These are phyloP conservation scores for Zygosaccharomyces lentus DNA, from an alignment of 805 yeast genomes.

Conservation along the genomic window DNA sequence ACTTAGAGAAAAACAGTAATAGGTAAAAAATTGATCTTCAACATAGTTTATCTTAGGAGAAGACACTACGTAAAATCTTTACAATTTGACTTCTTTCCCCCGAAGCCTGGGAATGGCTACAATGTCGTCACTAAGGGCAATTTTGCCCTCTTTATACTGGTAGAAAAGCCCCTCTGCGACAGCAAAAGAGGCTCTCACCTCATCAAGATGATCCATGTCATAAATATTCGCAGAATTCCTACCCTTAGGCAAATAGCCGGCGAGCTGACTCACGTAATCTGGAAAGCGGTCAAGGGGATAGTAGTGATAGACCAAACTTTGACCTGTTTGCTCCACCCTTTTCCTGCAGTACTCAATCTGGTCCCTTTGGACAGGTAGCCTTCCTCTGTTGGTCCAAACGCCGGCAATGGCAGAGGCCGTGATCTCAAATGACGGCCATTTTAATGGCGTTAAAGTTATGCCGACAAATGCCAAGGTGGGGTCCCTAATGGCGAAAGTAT, in stretches of 20 bases:
- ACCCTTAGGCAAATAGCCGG: conserved; percentile 11
- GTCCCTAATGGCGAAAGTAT: conserved; percentile 42
- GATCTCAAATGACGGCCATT: conserved; percentile 49
- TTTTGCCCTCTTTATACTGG: conserved; percentile 10
- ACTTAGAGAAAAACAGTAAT: too few species aligned
- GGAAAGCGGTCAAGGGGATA: conserved; percentile 26
- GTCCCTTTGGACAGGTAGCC: conserved; percentile 40
- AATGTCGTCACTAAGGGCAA: conserved; percentile 4
- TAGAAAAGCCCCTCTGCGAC: conserved; percentile 18
- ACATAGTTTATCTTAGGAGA: too few species aligned
- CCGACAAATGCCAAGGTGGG: conserved; percentile 47
- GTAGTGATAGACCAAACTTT: conserved; percentile 35
- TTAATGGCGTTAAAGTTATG: conserved; percentile 38
- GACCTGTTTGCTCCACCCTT: conserved; percentile 23
- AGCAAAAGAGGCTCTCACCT: conserved; percentile 8
- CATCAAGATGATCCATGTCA: conserved; percentile 14
- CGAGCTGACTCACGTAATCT: conserved; percentile 7
- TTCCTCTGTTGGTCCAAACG: conserved; percentile 44
- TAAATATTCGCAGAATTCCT: conserved; percentile 10
- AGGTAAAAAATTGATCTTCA: too few species aligned
- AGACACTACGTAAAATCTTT: too few species aligned
- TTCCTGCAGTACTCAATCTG: conserved; percentile 37
- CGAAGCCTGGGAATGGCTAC: not conserved
- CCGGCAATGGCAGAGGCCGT: conserved; percentile 55
- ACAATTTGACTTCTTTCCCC: not conserved